Evolutionary conservation across 495 filamentous ascomycete species (phyloP), one percentile per base, ranked within the genome.

Genomic region (Annulohypoxylon stygium): DNA sequence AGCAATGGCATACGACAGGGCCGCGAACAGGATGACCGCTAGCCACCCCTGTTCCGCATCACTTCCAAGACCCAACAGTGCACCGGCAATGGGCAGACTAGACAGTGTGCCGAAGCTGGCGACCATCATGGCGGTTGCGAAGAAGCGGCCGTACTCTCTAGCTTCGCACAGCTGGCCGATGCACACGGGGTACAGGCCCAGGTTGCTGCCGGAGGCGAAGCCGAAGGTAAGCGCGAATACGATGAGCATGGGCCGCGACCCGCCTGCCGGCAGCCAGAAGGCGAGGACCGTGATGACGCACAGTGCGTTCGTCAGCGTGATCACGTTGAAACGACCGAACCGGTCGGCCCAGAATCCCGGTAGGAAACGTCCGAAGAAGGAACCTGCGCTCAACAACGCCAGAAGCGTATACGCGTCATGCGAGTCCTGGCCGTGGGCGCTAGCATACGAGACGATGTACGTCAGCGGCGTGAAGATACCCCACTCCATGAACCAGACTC

Each of bases 101-200:
- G 91, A 96, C 37, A 98, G 83, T 6, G 92, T 93, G 0, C 93
- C 94, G 79, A 98, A 93, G 69, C 92, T 93, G 33, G 95, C 95
- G 36, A 97, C 86, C 73, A 94, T 96, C 81, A 97, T 96, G 66
- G 91, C 90, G 2, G 94, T 96, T 14, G 94, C 92, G 74, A 90
- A 97, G 70, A 92, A 94, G 59, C 92, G 84, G 4, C 95, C 95
- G 70, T 96, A 97, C 59, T 95, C 84, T 62, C 94, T 88, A 4
- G 94, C 93, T 61, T 92, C 90, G 81, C 94, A 98, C 33, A 97
- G 86, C 83, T 97, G 93, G 4, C 94, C 94, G 10, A 98, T 88
- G 75, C 94, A 97, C 2, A 97, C 94, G 0, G 95, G 95, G 2
- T 93, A 92, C 55, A 98, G 79, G 25, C 90, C 91, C 64, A 98